Conservation (phyloP, 495 filamentous ascomycete genomes). For the Lentithecium fluviatile region DNA sequence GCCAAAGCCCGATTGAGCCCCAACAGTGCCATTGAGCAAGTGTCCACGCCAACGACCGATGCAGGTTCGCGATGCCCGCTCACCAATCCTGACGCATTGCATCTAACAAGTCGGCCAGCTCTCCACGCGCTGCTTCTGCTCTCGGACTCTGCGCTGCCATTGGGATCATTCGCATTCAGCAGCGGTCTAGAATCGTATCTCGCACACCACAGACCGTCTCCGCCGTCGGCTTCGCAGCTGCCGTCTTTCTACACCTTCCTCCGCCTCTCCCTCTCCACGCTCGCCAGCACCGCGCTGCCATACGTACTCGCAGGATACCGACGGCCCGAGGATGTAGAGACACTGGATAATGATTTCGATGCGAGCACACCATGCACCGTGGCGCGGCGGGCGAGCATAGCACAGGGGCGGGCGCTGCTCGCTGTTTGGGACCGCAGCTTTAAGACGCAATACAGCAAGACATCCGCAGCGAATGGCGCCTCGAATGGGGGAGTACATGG, state of each 20-base stretch:
- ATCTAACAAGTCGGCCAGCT: slow-evolving; percentile 20
- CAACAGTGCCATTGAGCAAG: background rate
- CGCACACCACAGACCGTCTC: slow-evolving; percentile 62
- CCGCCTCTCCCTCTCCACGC: slow-evolving; percentile 69
- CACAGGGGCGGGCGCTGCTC: slow-evolving; percentile 82
- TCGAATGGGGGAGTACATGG: no score
- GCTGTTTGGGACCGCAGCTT: slow-evolving; percentile 86
- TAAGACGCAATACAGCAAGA: slow-evolving; percentile 14
- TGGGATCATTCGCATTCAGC: slow-evolving; percentile 97
- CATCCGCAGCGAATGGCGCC: no score
- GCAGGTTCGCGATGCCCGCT: slow-evolving; percentile 15
- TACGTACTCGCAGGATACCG: slow-evolving; percentile 78
- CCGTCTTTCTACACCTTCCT: slow-evolving; percentile 69
- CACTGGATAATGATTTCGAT: slow-evolving; percentile 81
- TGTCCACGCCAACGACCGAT: slow-evolving; percentile 12
- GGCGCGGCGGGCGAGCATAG: slow-evolving; percentile 75
- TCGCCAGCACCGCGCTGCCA: slow-evolving; percentile 77
- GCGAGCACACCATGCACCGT: slow-evolving; percentile 85
- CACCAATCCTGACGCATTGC: background rate
- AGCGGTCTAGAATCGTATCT: slow-evolving; percentile 92
- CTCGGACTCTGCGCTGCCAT: slow-evolving; percentile 89
- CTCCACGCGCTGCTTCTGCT: slow-evolving; percentile 85
- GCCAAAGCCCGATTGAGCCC: slow-evolving; percentile 42
- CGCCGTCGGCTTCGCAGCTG: slow-evolving; percentile 41
- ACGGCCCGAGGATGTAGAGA: slow-evolving; percentile 54